A percentile compares a stretch with the other conserved stretches of the same genome.
Conservation (phyloP, 2,329 filamentous ascomycete genomes). For the Apiospora aurea region DNA sequence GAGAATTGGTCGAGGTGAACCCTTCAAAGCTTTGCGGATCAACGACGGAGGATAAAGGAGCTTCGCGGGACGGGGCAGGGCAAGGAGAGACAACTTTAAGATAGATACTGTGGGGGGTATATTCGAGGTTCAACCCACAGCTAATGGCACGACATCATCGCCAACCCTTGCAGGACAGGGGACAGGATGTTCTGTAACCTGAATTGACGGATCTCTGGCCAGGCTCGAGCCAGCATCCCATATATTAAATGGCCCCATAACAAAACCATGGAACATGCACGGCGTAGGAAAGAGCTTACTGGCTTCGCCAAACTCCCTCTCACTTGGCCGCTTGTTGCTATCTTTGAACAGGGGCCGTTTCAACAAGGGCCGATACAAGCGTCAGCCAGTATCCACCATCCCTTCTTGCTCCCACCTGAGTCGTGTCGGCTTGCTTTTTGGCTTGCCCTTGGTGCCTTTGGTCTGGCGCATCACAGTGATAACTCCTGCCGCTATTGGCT, state of each 20-base stretch:
- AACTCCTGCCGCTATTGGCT: not conserved
- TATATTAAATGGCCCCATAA: slow-evolving; percentile 19
- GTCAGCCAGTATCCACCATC: slow-evolving; percentile 19
- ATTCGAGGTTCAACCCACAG: slow-evolving; percentile 7
- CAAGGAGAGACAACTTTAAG: slow-evolving; percentile 16
- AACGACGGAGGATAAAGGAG: slow-evolving; percentile 15
- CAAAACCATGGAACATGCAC: slow-evolving; percentile 12
- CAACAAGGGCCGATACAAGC: slow-evolving; percentile 22
- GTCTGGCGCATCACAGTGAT: not conserved
- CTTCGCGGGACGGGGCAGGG: slow-evolving; percentile 16
- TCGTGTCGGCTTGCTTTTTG: slow-evolving; percentile 13
- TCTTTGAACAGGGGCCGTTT: slow-evolving; percentile 21
- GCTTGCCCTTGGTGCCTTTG: not conserved
- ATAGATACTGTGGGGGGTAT: slow-evolving; percentile 20
- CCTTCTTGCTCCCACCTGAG: slow-evolving; percentile 15
- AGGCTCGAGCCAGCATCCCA: slow-evolving; percentile 18
- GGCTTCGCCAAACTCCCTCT: slow-evolving; percentile 3
- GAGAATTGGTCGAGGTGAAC: slow-evolving; percentile 7
- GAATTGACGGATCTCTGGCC: slow-evolving; percentile 23
- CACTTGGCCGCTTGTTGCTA: slow-evolving; percentile 19
- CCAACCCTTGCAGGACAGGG: slow-evolving; percentile 20
- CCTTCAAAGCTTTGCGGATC: not conserved
- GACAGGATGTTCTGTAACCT: slow-evolving; percentile 20
- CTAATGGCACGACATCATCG: slow-evolving; percentile 23
- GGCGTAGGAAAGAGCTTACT: slow-evolving; percentile 16